Conservation (phyloP, 2,329 filamentous ascomycete genomes). For the Penicillium sp. region DNA sequence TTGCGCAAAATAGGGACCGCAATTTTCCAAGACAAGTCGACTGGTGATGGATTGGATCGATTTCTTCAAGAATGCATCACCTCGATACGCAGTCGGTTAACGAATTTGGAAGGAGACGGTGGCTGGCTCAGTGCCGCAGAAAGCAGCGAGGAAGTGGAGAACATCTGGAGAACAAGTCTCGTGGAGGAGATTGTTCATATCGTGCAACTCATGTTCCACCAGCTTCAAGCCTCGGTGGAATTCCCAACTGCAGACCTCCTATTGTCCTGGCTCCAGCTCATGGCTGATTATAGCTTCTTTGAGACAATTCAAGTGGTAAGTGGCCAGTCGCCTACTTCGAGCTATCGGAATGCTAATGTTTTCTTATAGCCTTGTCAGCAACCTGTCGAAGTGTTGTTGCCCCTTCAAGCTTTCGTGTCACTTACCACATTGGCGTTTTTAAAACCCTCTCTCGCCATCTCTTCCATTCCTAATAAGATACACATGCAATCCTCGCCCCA, state of each 20-base stretch:
- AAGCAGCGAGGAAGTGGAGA: slow-evolving; percentile 57
- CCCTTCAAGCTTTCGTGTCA: slow-evolving; percentile 68
- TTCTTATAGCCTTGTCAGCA: slow-evolving; percentile 39
- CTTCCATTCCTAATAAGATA: slow-evolving; percentile 47
- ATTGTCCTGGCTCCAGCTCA: slow-evolving; percentile 71
- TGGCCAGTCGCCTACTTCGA: slow-evolving; percentile 20
- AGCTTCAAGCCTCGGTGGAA: slow-evolving; percentile 60
- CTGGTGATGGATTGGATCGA: slow-evolving; percentile 24
- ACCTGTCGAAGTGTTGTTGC: slow-evolving; percentile 45
- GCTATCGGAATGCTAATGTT: slow-evolving; percentile 14
- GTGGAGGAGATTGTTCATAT: slow-evolving; percentile 72
- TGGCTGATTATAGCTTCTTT: slow-evolving; percentile 69
- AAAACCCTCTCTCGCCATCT: slow-evolving; percentile 63
- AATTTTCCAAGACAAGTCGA: slow-evolving; percentile 34
- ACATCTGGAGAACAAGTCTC: slow-evolving; percentile 62
- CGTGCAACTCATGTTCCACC: slow-evolving; percentile 70
- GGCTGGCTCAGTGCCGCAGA: slow-evolving; percentile 51
- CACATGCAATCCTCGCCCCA: slow-evolving; percentile 26
- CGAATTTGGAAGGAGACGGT: slow-evolving; percentile 34
- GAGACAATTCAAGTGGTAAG: slow-evolving; percentile 60
- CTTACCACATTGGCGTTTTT: slow-evolving; percentile 71
- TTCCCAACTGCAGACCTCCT: slow-evolving; percentile 62
- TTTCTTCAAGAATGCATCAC: slow-evolving; percentile 38
- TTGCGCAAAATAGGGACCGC: slow-evolving; percentile 31
- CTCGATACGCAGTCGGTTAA: slow-evolving; percentile 36